A percentile compares a stretch with the other conserved stretches of the same genome.
These are phyloP conservation scores for Pseudogymnoascus sp. DNA, from an alignment of 2,329 filamentous ascomycete species.

Conservation along the genomic window DNA sequence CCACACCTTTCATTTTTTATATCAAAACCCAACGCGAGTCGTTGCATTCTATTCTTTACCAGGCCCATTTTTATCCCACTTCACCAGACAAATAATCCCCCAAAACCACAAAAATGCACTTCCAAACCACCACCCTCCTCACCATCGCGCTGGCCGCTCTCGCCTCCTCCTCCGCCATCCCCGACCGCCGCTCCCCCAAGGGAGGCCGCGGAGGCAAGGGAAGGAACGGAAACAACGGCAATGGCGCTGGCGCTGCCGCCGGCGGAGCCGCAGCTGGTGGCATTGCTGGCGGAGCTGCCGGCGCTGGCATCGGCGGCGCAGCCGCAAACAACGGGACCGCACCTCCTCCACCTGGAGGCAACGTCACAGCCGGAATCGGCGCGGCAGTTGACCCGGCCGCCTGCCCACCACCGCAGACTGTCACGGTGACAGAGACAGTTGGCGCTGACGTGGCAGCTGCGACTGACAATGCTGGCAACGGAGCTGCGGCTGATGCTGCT, in stretches of 20 bases:
- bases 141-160: constrained; percentile 1
- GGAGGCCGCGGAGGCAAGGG: neutral
- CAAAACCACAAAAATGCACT: neutral
- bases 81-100: neutral
- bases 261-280: neutral
- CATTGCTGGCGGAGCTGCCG: neutral
- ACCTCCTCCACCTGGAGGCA: constrained; percentile 3
- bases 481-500: neutral
- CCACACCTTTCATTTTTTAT: neutral
- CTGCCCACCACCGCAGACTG: neutral
- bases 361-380: neutral
- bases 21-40: neutral
- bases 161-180: neutral
- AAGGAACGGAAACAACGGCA: neutral
- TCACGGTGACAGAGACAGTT: neutral
- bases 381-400: constrained; percentile 9
- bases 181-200: neutral
- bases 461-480: neutral
- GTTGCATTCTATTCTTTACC: neutral
- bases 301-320: neutral
- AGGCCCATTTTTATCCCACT: neutral
- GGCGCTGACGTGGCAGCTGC: neutral
- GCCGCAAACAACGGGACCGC: neutral
- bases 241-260: neutral
- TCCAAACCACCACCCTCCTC: neutral